Evolutionary conservation across 2,329 filamentous ascomycete species (phyloP), one percentile per base, ranked within the genome.

Genomic region (Cytospora paraplurivora): DNA sequence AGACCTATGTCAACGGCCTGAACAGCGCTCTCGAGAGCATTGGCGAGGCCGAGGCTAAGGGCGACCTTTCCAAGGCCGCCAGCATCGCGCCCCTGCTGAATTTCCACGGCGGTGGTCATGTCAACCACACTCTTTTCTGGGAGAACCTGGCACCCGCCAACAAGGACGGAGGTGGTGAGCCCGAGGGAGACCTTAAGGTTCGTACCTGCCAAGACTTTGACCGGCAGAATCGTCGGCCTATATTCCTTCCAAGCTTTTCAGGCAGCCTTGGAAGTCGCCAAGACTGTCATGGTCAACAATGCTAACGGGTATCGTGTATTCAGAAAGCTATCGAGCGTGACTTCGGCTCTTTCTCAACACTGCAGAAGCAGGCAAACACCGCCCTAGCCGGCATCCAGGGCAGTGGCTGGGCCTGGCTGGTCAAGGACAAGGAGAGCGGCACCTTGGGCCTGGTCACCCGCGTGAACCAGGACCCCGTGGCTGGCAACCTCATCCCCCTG

Each of bases 51-150:
- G 83, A 85, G 72, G 81, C 79, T 72, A 83, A 88, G 76, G 87
- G 87, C 70, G 90, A 84, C 71, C 71, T 75, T 67, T 76, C 77
- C 73, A 79, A 81, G 67, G 81, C 80, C 7, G 81, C 82, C 37
- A 73, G 78, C 8, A 76, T 82, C 66, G 82, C 82, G 3, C 81
- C 82, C 17, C 74, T 82, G 27, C 77, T 96, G 79, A 90, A 89
- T 72, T 97, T 96, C 84, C 92, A 96, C 75, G 93, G 90, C 56
- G 93, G 93, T 51, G 93, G 93, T 7, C 93, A 97, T 81, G 89
- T 96, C 78, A 97, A 97, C 80, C 93, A 97, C 81, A 88, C 87
- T 0, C 86, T 97, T 41, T 97, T 97, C 82, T 97, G 93, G 93
- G 87, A 91, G 78, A 93, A 92, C 76, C 85, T 96, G 27, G 83